Base-by-base conservation (phyloP, 495 filamentous ascomycete genomes). In the Podospora pseudocomata region DNA sequence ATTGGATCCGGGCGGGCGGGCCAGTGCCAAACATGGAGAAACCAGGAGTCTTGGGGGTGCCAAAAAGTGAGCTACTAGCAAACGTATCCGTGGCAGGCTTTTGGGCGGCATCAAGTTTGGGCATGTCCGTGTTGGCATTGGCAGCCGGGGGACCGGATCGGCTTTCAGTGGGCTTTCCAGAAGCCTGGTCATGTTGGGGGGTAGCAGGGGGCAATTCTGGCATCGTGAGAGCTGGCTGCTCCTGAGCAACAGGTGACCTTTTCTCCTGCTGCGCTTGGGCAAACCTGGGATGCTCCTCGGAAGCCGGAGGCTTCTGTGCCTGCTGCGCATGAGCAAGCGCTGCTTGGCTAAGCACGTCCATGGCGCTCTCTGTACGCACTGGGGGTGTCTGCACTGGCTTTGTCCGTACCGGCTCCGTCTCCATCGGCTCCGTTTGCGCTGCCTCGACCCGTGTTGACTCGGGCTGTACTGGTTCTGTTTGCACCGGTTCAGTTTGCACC, bases 11-110 rank as follows among this genome's bases (percentile, higher is more conserved):
- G 9, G 65, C 59, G 26, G 71, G 68, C 5, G 65, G 59, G n/a
- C 20, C 59, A 2, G 71, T 68, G 7, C 73, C 76, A 20, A 77
- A 77, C 65, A 72, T 69, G 16, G 73, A 74, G 64, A 73, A 72
- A 26, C 28, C 34, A 27, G 18, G 34, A 0, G 73, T 63, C 39
- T 66, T 76, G 0, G 69, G 63, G 3, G 63, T 28, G 4, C 66
- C 71, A 63, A 73, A 72, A 13, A 70, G 32, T 0, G 65, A 60
- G 19, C 56, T 69, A n/a, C 65, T 9, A 19, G 39, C 7, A 49
- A 57, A 26, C 3, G 34, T 28, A 13, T 49, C 55, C 6, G 61
- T 53, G 5, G 5, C 15, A 16, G 39, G 9, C 56, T 16, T 54
- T 20, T 63, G 54, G 11, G 49, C 13, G 2, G 2, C 39, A 16